A percentile compares a stretch with the other conserved stretches of the same genome.
phyloP scores from a whole-genome alignment of 1,284 basidiomycete genomes.

The Psilocybe mexicana region DNA sequence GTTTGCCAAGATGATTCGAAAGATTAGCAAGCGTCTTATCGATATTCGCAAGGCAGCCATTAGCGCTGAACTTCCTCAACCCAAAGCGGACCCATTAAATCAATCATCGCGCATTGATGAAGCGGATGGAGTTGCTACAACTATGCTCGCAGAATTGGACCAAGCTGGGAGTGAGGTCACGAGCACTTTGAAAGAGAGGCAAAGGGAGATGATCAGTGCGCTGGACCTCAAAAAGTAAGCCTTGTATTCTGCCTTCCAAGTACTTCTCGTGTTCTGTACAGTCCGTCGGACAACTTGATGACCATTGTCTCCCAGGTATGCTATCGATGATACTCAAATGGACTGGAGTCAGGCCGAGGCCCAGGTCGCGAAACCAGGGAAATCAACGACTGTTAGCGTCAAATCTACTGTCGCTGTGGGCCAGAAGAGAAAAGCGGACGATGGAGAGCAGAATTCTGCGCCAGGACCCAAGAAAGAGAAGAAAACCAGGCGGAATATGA shows the following conservation, averaged over 20 bases:
- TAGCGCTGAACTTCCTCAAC: conserved; percentile 42
- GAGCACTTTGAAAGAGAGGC: conserved; percentile 58
- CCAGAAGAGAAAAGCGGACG: conserved; percentile 69
- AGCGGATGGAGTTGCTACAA: conserved; percentile 48
- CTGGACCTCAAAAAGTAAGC: conserved; percentile 86
- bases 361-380: conserved; percentile 54
- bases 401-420: conserved; percentile 50
- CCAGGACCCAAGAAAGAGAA: conserved; percentile 38
- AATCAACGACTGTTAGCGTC: conserved; percentile 74
- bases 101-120: conserved; percentile 23
- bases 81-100: conserved; percentile 20
- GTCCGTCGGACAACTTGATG: conserved; percentile 4
- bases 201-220: conserved; percentile 83
- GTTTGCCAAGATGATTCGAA: conserved; percentile 89
- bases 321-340: conserved; percentile 67
- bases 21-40: conserved; percentile 78
- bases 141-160: conserved; percentile 65
- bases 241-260: conserved; percentile 5
- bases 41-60: conserved; percentile 84
- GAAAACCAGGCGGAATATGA: conserved; percentile 57
- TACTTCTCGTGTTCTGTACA: conserved; percentile 5
- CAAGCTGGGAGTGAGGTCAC: conserved; percentile 65
- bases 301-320: conserved; percentile 55
- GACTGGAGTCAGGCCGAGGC: conserved; percentile 79
- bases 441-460: conserved; percentile 25